A percentile compares a stretch with the other conserved stretches of the same genome.
Conservation (phyloP, 805 yeast genomes). For the Hanseniaspora hatyaiensis region DNA sequence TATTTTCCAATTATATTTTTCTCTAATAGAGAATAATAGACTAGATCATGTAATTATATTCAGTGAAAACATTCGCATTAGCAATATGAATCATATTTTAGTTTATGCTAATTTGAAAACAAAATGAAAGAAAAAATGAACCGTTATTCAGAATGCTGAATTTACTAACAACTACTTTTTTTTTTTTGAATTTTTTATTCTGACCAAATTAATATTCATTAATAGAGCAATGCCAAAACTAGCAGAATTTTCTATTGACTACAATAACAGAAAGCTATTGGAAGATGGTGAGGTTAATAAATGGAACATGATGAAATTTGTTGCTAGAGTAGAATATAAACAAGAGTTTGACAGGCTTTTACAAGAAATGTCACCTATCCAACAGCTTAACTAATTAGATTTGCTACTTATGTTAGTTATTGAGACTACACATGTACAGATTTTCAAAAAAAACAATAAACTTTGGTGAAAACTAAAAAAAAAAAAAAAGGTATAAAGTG, state of each 20-base stretch:
- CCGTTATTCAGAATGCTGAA: too few relatives aligned
- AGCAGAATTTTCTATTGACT: constrained; percentile 11
- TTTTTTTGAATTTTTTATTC: background rate
- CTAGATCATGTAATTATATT: too few relatives aligned
- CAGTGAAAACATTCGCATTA: too few relatives aligned
- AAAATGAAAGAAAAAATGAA: too few relatives aligned
- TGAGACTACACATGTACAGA: background rate
- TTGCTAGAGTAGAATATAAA: constrained; percentile 13
- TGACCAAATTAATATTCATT: too few relatives aligned
- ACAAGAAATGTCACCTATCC: constrained; percentile 12
- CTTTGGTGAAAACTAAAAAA: too few relatives aligned
- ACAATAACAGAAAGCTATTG: constrained; percentile 11
- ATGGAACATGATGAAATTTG: constrained; percentile 15
- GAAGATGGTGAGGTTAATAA: constrained; percentile 13
- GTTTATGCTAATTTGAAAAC: too few relatives aligned
- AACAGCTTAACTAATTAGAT: too few relatives aligned
- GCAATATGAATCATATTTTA: too few relatives aligned
- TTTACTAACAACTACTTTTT: constrained; percentile 6
- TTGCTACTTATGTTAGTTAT: background rate
- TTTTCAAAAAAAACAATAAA: background rate
- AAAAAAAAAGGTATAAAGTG: too few relatives aligned
- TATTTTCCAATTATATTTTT: too few relatives aligned
- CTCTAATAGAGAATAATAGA: too few relatives aligned
- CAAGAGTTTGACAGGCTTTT: constrained; percentile 13
- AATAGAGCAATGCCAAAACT: constrained; percentile 16